A percentile compares a stretch with the other conserved stretches of the same genome.
Evolutionary conservation across 1,139 yeast genomes (phyloP).

Genomic region (Hyphopichia burtonii): DNA sequence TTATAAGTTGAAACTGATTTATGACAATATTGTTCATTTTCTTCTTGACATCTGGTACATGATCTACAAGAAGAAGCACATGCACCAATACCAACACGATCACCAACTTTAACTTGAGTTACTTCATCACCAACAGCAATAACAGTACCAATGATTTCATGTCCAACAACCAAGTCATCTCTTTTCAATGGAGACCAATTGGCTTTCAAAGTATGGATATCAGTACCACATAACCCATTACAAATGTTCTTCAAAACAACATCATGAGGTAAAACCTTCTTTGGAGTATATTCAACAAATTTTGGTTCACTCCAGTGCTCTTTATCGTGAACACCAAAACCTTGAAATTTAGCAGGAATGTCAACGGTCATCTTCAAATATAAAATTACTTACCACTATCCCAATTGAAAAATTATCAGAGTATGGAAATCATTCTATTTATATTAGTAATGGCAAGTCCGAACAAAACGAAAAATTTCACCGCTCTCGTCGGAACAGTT

Average conservation of each 20-base stretch:
- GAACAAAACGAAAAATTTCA: no score
- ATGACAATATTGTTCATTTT: slow-evolving; percentile 52
- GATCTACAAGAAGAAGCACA: slow-evolving; percentile 45
- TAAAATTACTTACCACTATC: no score
- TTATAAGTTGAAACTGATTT: slow-evolving; percentile 47
- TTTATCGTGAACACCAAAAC: slow-evolving; percentile 39
- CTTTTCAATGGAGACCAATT: slow-evolving; percentile 36
- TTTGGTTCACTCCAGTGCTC: slow-evolving; percentile 46
- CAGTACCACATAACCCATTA: slow-evolving; percentile 67
- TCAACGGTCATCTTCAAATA: neutral
- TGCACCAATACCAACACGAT: slow-evolving; percentile 66
- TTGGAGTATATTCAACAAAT: slow-evolving; percentile 39
- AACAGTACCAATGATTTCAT: slow-evolving; percentile 58
- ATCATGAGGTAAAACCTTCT: slow-evolving; percentile 35
- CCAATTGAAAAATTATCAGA: no score
- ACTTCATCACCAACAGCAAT: slow-evolving; percentile 51
- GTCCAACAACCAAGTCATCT: slow-evolving; percentile 35
- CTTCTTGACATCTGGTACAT: slow-evolving; percentile 47
- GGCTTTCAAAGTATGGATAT: slow-evolving; percentile 48
- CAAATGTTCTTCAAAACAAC: slow-evolving; percentile 46
- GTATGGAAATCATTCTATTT: no score
- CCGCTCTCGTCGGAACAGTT: no score
- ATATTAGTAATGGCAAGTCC: no score
- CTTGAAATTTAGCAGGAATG: slow-evolving; percentile 38
- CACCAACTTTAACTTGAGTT: slow-evolving; percentile 48